Conservation (phyloP, 2,329 filamentous ascomycete genomes). For the Stagonosporopsis rhizophila region DNA sequence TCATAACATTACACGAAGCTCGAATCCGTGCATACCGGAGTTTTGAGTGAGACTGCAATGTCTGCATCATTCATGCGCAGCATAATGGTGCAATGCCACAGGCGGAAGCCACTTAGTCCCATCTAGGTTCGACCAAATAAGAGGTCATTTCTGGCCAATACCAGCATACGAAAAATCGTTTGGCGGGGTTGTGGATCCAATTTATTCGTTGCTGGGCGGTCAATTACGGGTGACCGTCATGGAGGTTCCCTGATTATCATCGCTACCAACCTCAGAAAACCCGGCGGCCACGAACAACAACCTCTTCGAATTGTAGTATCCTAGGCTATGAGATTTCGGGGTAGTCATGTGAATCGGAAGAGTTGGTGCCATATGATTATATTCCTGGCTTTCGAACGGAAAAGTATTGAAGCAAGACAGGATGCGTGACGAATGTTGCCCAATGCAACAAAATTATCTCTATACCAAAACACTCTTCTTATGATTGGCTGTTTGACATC, state of each 20-base stretch:
- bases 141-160: neutral
- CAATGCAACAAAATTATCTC: no score
- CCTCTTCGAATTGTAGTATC: no score
- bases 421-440: neutral
- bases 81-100: neutral
- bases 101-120: neutral
- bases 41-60: neutral
- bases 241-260: neutral
- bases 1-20: neutral
- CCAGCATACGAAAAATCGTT: neutral
- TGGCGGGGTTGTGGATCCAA: neutral
- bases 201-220: neutral
- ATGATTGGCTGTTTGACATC: neutral
- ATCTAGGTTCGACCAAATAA: neutral
- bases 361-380: no score
- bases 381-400: neutral
- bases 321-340: no score
- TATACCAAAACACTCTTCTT: neutral
- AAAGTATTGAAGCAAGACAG: neutral
- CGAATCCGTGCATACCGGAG: neutral
- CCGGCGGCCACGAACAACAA: neutral
- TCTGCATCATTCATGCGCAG: neutral
- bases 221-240: neutral
- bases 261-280: neutral
- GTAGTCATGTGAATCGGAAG: no score